Conservation (phyloP, 345 rosid genomes). For the Lepidium didymum region DNA sequence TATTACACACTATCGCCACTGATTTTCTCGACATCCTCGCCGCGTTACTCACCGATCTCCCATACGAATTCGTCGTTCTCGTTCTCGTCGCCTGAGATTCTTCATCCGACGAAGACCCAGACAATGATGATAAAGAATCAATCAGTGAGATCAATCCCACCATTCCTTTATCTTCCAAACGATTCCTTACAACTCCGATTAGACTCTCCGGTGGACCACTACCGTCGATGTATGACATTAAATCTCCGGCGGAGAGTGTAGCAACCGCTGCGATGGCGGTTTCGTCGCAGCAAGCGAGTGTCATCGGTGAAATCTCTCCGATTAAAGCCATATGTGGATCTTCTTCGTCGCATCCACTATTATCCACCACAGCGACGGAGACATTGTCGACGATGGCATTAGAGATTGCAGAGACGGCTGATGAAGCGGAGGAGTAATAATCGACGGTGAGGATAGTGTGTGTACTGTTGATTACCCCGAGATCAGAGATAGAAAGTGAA, state of each 20-base stretch:
- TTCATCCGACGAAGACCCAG: slow-evolving; percentile 54
- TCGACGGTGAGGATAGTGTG: slow-evolving; percentile 36
- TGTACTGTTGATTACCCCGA: slow-evolving; percentile 49
- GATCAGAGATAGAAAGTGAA: slow-evolving; percentile 55
- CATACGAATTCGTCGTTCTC: slow-evolving; percentile 16
- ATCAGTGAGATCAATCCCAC: slow-evolving; percentile 51
- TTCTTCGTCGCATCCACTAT: slow-evolving; percentile 31
- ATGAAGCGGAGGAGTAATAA: slow-evolving; percentile 68
- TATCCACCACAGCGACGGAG: slow-evolving; percentile 79
- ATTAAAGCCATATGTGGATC: slow-evolving; percentile 29
- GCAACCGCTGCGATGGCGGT: slow-evolving; percentile 57
- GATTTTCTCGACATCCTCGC: slow-evolving; percentile 80
- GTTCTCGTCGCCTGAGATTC: slow-evolving; percentile 35
- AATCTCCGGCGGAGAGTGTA: slow-evolving; percentile 70
- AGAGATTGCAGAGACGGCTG: slow-evolving; percentile 46
- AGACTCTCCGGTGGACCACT: slow-evolving; percentile 88
- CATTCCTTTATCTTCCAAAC: slow-evolving; percentile 50
- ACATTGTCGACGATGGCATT: slow-evolving; percentile 43
- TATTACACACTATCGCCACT: slow-evolving; percentile 79
- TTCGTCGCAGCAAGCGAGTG: slow-evolving; percentile 61
- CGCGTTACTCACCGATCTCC: slow-evolving; percentile 58
- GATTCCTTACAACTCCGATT: slow-evolving; percentile 40
- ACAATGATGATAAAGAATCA: slow-evolving; percentile 14
- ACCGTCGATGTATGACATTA: slow-evolving; percentile 90
- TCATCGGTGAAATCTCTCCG: slow-evolving; percentile 82